Percentiles rank a stretch among this genome's conserved stretches.
These are phyloP conservation scores for Tulasnella sp. DNA, from an alignment of 768 basidiomycete genomes.

Conservation along the genomic window DNA sequence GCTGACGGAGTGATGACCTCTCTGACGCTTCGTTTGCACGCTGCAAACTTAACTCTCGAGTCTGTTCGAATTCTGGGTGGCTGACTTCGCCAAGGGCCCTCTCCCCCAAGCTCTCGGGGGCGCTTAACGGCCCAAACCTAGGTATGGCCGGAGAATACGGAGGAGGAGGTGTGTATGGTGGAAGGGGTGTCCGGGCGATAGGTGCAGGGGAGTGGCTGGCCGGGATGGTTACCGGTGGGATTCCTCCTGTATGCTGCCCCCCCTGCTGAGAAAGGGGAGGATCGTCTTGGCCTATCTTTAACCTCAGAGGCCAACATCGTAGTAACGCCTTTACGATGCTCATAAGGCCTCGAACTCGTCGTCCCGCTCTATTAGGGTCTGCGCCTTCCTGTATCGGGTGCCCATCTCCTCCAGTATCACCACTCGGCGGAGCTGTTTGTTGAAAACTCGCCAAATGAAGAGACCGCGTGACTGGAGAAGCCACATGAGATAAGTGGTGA, in stretches of 20 bases:
- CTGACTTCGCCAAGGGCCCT: neutral
- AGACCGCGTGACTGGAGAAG: neutral
- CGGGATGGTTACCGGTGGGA: neutral
- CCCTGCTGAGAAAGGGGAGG: neutral
- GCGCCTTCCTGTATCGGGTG: neutral
- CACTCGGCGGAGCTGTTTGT: neutral
- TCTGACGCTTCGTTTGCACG: neutral
- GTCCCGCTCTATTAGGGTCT: neutral
- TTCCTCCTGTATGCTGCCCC: neutral
- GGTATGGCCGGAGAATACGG: neutral
- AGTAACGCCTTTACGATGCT: neutral
- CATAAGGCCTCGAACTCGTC: neutral
- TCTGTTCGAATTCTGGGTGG: neutral
- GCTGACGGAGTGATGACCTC: neutral
- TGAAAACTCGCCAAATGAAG: neutral
- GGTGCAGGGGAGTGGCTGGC: neutral
- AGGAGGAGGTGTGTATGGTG: neutral
- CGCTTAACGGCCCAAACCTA: neutral
- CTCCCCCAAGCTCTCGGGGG: neutral
- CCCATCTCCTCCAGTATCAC: neutral
- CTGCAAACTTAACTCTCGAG: too few species aligned
- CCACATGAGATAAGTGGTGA: neutral
- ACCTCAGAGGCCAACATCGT: neutral
- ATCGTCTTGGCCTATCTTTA: neutral
- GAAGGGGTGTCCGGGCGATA: neutral